Percentiles rank a stretch among this genome's conserved stretches.
Evolutionary conservation across 352 stramenopile species (phyloP).

Genomic region (Peronospora destructor): DNA sequence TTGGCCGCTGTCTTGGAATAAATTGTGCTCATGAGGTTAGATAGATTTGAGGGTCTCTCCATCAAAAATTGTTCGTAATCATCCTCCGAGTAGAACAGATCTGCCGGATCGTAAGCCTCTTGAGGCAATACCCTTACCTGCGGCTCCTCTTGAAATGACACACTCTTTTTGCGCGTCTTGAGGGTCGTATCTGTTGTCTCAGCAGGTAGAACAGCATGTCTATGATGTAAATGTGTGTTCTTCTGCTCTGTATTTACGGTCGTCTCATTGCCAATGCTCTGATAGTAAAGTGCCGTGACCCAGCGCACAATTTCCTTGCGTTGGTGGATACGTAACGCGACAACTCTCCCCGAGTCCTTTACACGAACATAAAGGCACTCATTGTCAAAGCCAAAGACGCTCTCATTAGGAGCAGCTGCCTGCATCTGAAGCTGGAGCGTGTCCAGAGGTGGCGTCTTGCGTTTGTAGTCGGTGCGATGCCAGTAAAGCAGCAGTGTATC

Average conservation of each 20-base stretch:
- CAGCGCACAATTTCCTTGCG: conserved; percentile 57
- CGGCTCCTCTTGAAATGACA: conserved; percentile 48
- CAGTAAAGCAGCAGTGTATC: conserved; percentile 46
- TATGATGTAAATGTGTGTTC: conserved; percentile 10
- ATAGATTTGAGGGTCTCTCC: conserved; percentile 36
- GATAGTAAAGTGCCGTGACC: conserved; percentile 59
- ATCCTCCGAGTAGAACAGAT: conserved; percentile 49
- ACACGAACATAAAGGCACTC: conserved; percentile 52
- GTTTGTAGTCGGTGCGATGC: conserved; percentile 53
- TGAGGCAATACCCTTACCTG: conserved; percentile 41
- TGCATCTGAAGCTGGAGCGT: conserved; percentile 38
- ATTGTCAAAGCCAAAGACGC: conserved; percentile 53
- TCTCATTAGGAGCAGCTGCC: conserved; percentile 35
- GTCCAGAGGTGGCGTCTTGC: conserved; percentile 38
- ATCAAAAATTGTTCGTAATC: conserved; percentile 59
- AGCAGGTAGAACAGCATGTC: conserved; percentile 6
- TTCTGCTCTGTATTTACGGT: conserved; percentile 1
- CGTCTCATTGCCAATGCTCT: conserved; percentile 29
- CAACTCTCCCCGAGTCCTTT: conserved; percentile 31
- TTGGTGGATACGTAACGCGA: conserved; percentile 51
- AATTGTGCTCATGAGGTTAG: conserved; percentile 43
- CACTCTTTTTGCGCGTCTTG: conserved; percentile 34
- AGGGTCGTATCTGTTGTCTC: neutral
- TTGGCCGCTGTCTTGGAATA: conserved; percentile 52
- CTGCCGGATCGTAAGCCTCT: conserved; percentile 39